Conservation (phyloP, 2,329 filamentous ascomycete genomes). For the Nothomitra cinnamomea region DNA sequence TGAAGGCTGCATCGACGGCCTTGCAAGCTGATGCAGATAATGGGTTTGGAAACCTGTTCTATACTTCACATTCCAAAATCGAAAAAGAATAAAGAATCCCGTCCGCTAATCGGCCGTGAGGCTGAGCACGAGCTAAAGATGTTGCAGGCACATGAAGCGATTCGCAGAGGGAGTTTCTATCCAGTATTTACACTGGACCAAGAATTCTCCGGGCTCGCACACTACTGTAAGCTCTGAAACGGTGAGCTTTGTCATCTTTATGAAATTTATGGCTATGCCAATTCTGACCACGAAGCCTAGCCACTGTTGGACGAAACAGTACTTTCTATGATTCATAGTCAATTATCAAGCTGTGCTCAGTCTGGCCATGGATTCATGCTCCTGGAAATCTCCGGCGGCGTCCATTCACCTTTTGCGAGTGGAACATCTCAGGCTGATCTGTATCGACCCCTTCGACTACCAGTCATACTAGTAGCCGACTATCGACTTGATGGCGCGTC, state of each 20-base stretch:
- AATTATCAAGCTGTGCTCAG: conserved; percentile 27
- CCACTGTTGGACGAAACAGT: conserved; percentile 16
- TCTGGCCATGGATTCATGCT: conserved; percentile 41
- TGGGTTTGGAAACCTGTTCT: conserved; percentile 25
- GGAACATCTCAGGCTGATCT: conserved; percentile 63
- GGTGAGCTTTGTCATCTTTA: background rate
- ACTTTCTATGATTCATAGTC: conserved; percentile 29
- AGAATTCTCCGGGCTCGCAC: too few species aligned
- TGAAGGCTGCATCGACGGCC: conserved; percentile 74
- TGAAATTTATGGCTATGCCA: background rate
- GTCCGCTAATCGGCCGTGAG: conserved; percentile 8
- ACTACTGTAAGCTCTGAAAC: too few species aligned
- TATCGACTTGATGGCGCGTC: conserved; percentile 63
- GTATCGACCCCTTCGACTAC: conserved; percentile 56
- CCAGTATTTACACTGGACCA: too few species aligned
- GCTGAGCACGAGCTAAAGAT: too few species aligned
- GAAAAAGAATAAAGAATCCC: conserved; percentile 17
- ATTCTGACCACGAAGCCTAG: background rate
- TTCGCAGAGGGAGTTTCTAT: too few species aligned
- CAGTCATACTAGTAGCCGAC: conserved; percentile 59
- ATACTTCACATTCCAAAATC: background rate
- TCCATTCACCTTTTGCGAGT: conserved; percentile 62
- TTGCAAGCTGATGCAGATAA: conserved; percentile 52
- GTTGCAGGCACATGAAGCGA: too few species aligned
- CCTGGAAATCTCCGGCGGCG: conserved; percentile 68